A percentile compares a stretch with the other conserved stretches of the same genome.
Evolutionary conservation across 139 green algal species (phyloP).

Genomic region (Chlorella sp.): DNA sequence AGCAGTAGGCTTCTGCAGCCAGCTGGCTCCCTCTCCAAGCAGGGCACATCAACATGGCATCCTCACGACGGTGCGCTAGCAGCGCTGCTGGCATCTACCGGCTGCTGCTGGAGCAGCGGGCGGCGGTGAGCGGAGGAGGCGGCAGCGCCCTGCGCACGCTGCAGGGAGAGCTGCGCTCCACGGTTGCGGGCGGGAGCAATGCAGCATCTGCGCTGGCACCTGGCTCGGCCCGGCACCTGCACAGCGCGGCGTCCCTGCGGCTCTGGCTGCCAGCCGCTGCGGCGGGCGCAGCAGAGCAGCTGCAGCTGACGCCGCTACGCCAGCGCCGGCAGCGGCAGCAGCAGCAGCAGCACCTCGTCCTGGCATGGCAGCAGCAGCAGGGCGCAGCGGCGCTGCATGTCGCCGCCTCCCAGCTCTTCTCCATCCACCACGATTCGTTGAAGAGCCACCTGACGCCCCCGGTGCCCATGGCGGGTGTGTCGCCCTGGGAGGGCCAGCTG

Average conservation of each 20-base stretch:
- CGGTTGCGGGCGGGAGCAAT: not conserved
- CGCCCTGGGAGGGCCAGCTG: constrained; percentile 21
- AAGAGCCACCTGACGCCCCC: constrained; percentile 24
- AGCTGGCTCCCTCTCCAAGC: too few species aligned
- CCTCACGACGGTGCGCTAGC: not conserved
- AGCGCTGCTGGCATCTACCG: constrained; percentile 8
- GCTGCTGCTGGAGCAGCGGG: constrained; percentile 21
- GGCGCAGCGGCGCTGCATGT: not conserved
- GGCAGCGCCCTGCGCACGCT: not conserved
- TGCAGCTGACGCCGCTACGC: not conserved
- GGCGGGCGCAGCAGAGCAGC: not conserved
- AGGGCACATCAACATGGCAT: not conserved
- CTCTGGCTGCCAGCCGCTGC: not conserved
- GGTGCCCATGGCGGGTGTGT: not conserved
- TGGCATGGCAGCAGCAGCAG: not conserved
- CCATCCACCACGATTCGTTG: constrained; percentile 1
- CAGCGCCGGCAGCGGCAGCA: not conserved
- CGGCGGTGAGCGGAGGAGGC: not conserved
- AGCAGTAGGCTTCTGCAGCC: not conserved
- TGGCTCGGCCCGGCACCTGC: not conserved
- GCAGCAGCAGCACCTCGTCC: not conserved
- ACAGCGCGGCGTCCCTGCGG: not conserved
- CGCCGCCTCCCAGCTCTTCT: not conserved
- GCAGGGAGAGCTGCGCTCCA: constrained; percentile 10
- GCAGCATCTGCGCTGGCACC: not conserved